Conservation (phyloP, 2,329 filamentous ascomycete genomes). For the Pseudocercospora cruenta region DNA sequence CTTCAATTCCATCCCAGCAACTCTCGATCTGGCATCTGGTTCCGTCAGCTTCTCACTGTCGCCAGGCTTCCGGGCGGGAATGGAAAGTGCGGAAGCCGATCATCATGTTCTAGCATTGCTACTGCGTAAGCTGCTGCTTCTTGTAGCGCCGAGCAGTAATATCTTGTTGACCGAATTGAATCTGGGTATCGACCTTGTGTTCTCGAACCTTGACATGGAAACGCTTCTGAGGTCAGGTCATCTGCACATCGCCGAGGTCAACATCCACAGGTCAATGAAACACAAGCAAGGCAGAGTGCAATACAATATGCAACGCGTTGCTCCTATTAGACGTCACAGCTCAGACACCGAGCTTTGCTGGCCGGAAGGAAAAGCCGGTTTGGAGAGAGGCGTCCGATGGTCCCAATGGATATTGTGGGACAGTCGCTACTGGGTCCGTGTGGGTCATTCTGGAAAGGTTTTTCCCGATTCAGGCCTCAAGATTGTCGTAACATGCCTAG, state of each 20-base stretch:
- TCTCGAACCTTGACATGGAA: conserved; percentile 36
- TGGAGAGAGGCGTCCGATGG: conserved; percentile 8
- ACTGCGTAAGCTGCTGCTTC: conserved; percentile 52
- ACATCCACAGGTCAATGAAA: conserved; percentile 15
- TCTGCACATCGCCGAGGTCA: neutral
- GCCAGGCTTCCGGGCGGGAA: neutral
- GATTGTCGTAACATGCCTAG: conserved; percentile 8
- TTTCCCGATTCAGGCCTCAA: neutral
- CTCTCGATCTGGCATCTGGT: conserved; percentile 47
- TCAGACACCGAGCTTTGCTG: neutral
- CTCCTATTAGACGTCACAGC: neutral
- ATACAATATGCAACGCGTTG: neutral
- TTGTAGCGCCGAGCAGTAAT: conserved; percentile 53
- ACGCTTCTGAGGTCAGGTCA: neutral
- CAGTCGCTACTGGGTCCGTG: conserved; percentile 59
- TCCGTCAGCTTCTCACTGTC: conserved; percentile 20
- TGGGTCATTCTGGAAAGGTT: conserved; percentile 33
- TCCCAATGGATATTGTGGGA: conserved; percentile 55
- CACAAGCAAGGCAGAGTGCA: neutral
- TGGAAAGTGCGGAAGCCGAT: conserved; percentile 4
- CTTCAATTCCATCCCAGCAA: conserved; percentile 53
- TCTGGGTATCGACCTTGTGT: conserved; percentile 46
- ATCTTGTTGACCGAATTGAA: conserved; percentile 50
- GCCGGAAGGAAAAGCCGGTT: neutral
- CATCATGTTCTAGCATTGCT: conserved; percentile 44